Evolutionary conservation across 176 grass and related monocot species (phyloP), one percentile per base, ranked within the genome.

Genomic region (Triticum timopheevii): DNA sequence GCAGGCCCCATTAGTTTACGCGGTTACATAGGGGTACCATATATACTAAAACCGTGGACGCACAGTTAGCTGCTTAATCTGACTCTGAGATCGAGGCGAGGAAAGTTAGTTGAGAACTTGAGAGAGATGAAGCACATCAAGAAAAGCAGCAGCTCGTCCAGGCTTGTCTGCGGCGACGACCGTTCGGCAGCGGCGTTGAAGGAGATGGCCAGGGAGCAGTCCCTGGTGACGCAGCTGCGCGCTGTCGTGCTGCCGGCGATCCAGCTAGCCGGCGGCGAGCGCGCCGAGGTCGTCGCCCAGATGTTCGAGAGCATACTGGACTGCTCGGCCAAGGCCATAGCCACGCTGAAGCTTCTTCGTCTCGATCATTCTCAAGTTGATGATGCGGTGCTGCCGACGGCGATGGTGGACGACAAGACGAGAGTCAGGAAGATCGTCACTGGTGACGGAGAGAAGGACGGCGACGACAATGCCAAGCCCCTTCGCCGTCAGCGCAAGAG

Each of bases 211-310:
- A 75, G 63, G 25, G 80, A 44, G 52, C 87, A 84, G 59, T 83
- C 85, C n/a, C 87, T 90, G 66, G 85, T 80, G 63, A 84, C 76
- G 11, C 84, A 87, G 88, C 64, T 92, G 9, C 62, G 84, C n/a
- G 91, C 80, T 52, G 23, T 87, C 50, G 81, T 90, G 19, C 61
- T 89, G 10, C 91, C 91, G 13, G 69, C 56, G 28, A 85, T 92
- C 28, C 91, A 52, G 42, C 73, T 50, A 30, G 73, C 73, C 73
- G 68, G 47, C 1, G 84, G 79, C 44, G 12, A 67, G 11, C 81
- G 39, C 1, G 9, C 23, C 1, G 69, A 85, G 40, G 50, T 89
- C 36, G 87, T 80, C 1, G 76, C 22, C 13, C 69, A 90, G 11
- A 86, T 90, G 74, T 72, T 92, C 50, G 45, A 84, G 7, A 44